These are phyloP conservation scores for Xylaria sp. DNA, from an alignment of 2,329 filamentous ascomycete genomes.

Conservation along the genomic window DNA sequence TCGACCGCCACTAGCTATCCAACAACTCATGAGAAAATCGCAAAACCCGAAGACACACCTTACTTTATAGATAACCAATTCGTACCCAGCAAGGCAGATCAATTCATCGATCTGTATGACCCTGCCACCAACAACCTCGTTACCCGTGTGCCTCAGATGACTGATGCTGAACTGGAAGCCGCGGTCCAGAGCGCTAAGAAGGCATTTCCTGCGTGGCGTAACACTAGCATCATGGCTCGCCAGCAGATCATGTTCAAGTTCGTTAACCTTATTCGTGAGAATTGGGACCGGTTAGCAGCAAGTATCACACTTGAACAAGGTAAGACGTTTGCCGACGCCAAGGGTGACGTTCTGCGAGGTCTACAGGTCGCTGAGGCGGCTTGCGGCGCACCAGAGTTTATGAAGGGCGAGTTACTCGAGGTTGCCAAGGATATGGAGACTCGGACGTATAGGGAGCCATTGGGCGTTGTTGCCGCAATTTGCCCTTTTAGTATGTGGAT, in stretches of 20 bases:
- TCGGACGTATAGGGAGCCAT: constrained; percentile 80
- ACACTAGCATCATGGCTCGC: constrained; percentile 76
- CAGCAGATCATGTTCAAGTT: constrained; percentile 93
- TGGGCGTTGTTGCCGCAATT: constrained; percentile 84
- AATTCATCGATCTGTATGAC: constrained; percentile 84
- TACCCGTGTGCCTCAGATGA: constrained; percentile 84
- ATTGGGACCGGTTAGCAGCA: constrained; percentile 86
- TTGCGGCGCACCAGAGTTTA: constrained; percentile 81
- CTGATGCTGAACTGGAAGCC: constrained; percentile 78
- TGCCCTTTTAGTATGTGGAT: constrained; percentile 80
- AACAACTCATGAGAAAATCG: constrained; percentile 76
- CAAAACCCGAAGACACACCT: constrained; percentile 75
- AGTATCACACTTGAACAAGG: constrained; percentile 90
- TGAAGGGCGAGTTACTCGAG: constrained; percentile 86
- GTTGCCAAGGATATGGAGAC: constrained; percentile 93
- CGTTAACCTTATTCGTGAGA: constrained; percentile 80
- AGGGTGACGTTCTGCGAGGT: constrained; percentile 82
- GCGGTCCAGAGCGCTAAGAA: constrained; percentile 80
- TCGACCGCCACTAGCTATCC: constrained; percentile 72
- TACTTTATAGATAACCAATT: constrained; percentile 89
- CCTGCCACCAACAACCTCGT: constrained; percentile 88
- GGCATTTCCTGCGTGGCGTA: constrained; percentile 79
- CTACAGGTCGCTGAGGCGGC: constrained; percentile 88
- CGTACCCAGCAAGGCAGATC: constrained; percentile 71
- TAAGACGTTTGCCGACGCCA: constrained; percentile 87